Evolutionary conservation across 768 basidiomycete genomes (phyloP).

Genomic region (Pulveroboletus sp.): DNA sequence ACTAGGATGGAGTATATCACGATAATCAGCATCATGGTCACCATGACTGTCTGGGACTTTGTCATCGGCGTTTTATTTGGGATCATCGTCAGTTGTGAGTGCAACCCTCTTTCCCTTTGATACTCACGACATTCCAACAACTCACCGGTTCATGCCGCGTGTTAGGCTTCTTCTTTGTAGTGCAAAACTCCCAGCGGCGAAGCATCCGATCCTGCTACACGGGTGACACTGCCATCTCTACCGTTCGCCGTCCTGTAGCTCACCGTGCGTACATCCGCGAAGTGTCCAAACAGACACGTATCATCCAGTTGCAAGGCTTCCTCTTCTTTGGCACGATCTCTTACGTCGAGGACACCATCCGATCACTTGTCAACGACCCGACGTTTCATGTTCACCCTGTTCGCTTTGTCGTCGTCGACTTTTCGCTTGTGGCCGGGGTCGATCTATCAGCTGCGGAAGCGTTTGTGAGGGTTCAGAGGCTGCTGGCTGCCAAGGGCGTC

Average conservation of each 20-base stretch:
- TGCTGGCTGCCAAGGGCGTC: conserved; percentile 71
- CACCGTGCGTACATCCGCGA: conserved; percentile 90
- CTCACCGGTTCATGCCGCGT: background rate
- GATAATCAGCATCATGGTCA: conserved; percentile 79
- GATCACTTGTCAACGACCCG: conserved; percentile 64
- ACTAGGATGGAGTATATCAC: conserved; percentile 73
- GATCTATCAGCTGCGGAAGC: conserved; percentile 96
- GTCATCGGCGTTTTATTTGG: conserved; percentile 91
- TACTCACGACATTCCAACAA: background rate
- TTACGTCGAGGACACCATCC: conserved; percentile 82
- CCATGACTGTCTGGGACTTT: conserved; percentile 94
- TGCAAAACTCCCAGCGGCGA: conserved; percentile 81
- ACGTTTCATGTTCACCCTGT: conserved; percentile 73
- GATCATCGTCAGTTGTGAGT: conserved; percentile 83
- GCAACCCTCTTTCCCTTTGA: background rate
- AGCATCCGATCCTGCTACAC: conserved; percentile 83
- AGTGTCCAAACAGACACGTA: conserved; percentile 85
- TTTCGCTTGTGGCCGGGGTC: conserved; percentile 80
- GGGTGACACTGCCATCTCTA: conserved; percentile 81
- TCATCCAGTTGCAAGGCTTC: conserved; percentile 88
- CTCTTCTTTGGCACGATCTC: conserved; percentile 93
- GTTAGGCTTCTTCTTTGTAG: conserved; percentile 90
- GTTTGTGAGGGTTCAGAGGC: conserved; percentile 83
- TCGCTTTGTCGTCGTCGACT: conserved; percentile 85
- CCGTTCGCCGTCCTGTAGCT: conserved; percentile 82